These are phyloP conservation scores for Phyllosticta citriasiana DNA, from an alignment of 2,329 filamentous ascomycete species.

Conservation along the genomic window DNA sequence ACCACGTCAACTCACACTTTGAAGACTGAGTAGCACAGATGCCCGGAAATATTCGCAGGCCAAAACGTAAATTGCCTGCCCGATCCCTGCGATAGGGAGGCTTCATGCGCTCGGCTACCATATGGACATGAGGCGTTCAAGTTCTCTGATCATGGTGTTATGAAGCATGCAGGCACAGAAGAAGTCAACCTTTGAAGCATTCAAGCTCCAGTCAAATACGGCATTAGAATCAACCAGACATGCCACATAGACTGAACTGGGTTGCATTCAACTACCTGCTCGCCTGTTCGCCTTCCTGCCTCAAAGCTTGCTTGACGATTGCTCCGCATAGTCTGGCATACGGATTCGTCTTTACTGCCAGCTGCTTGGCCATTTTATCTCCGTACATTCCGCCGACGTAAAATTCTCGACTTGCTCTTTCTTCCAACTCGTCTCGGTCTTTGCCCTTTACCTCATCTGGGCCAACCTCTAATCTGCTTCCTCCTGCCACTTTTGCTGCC, in stretches of 20 bases:
- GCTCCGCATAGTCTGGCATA: slow-evolving; percentile 54
- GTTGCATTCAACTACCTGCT: slow-evolving; percentile 7
- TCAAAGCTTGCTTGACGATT: slow-evolving; percentile 51
- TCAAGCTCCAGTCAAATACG: too few relatives aligned
- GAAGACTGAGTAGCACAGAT: slow-evolving; percentile 14
- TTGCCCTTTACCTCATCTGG: slow-evolving; percentile 23
- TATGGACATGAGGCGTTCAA: too few relatives aligned
- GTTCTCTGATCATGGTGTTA: too few relatives aligned
- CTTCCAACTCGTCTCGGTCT: slow-evolving; percentile 38
- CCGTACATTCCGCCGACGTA: slow-evolving; percentile 45
- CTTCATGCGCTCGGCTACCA: too few relatives aligned
- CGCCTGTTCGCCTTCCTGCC: slow-evolving; percentile 34
- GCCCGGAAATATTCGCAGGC: background rate
- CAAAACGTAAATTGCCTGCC: too few relatives aligned
- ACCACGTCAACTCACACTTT: slow-evolving; percentile 56
- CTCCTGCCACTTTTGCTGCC: slow-evolving; percentile 21
- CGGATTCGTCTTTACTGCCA: slow-evolving; percentile 52
- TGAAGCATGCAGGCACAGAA: too few relatives aligned
- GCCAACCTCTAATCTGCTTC: slow-evolving; percentile 6
- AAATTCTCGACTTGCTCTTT: slow-evolving; percentile 47
- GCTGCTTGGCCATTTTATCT: slow-evolving; percentile 45
- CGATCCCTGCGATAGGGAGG: too few relatives aligned
- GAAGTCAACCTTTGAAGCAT: too few relatives aligned
- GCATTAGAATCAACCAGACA: background rate
- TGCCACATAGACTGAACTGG: background rate